Base-by-base conservation (phyloP, 129 eudicot genomes). In the Solidago caesia region DNA sequence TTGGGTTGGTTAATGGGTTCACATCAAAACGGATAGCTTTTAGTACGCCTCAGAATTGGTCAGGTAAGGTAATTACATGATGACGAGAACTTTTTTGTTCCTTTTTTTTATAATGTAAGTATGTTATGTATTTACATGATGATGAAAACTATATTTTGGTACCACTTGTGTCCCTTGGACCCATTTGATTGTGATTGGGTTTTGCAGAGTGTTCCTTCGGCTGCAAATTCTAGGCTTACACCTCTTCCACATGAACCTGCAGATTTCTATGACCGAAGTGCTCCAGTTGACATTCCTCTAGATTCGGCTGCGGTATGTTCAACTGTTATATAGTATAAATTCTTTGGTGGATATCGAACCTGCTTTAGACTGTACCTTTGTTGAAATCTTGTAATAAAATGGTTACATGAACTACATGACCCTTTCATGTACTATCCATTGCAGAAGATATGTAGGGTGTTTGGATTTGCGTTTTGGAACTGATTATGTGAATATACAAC, bases 231-330 rank as follows among this genome's bases (percentile, higher is more conserved):
- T 61, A 81, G 80, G 73, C 89, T 89, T 61, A 86, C 96, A 52
- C 92, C 98, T 27, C 96, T 93, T 78, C 91, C 98, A 25, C 96
- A 84, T 46, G 96, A 93, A 79, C 96, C 92, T 41, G 96, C 83
- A 67, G 96, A 86, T 74, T 80, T 74, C 65, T 92, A 82, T 70
- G 84, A 82, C 69, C 84, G 83, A 51, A 82, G 81, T 72, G 84
- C 85, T 45, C 79, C 98, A 4, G 84, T 85, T 55, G 96, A 90
- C 70, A 89, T 92, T 80, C 96, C 96, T 65, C 92, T 88, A 76
- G 92, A 88, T 81, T 83, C 87, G 57, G 72, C 86, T 69, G 68
- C 73, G 72, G 96, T 82, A 69, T 9, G 79, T 46, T 51, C 51
- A 47, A 63, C 56, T 25, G 25, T 39, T 48, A 39, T 7, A 16